A percentile compares a stretch with the other conserved stretches of the same genome.
Evolutionary conservation across 306 rosid species (phyloP).

Genomic region (Quercus dentata): DNA sequence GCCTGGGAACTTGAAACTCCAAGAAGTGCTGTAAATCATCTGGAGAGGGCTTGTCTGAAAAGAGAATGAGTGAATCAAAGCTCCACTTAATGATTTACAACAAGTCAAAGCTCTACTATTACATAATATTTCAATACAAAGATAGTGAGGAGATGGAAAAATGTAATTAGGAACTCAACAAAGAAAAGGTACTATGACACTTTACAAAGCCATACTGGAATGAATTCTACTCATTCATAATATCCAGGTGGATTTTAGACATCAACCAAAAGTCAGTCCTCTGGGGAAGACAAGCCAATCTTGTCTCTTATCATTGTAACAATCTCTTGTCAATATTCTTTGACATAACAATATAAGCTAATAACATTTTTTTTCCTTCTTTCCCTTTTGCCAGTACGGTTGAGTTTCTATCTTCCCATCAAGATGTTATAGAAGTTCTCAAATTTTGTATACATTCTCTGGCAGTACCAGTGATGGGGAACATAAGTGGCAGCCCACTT

Average conservation of each 20-base stretch:
- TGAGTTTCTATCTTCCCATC: background rate
- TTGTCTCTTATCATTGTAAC: background rate
- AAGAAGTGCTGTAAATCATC: conserved; percentile 82
- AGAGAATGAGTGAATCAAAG: conserved; percentile 22
- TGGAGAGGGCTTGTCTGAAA: conserved; percentile 76
- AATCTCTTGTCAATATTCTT: background rate
- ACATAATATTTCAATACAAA: background rate
- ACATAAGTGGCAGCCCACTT: too few species aligned
- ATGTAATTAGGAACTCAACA: background rate
- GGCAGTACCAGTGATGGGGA: background rate
- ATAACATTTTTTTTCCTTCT: background rate
- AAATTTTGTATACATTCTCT: background rate
- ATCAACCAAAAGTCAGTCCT: background rate
- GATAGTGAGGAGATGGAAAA: background rate
- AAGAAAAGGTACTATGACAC: background rate
- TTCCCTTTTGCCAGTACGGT: background rate
- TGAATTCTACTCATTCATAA: background rate
- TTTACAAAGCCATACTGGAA: background rate
- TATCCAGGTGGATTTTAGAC: background rate
- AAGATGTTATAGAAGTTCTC: background rate
- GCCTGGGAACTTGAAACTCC: conserved; percentile 98
- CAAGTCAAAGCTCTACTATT: background rate
- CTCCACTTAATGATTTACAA: background rate
- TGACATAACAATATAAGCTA: background rate
- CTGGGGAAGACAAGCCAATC: background rate